These are phyloP conservation scores for Saccharomyces cerevisiae DNA, from an alignment of 805 yeast species.

Conservation along the genomic window DNA sequence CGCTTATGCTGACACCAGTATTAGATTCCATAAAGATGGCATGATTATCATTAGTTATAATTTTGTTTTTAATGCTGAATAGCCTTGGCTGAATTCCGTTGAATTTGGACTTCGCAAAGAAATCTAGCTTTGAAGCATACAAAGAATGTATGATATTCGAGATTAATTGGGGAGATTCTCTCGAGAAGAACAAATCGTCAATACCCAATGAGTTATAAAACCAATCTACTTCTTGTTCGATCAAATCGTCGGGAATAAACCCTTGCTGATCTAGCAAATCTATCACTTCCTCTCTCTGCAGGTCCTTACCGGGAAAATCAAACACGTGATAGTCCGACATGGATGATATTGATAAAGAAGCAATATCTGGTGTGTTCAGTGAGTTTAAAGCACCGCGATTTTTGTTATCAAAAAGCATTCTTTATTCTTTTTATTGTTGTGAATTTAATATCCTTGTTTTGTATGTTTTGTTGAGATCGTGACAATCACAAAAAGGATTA, in stretches of 20 bases:
- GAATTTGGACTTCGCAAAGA: slow-evolving; percentile 56
- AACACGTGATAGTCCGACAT: slow-evolving; percentile 62
- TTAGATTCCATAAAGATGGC: slow-evolving; percentile 84
- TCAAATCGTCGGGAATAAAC: slow-evolving; percentile 78
- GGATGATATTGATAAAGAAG: slow-evolving; percentile 36
- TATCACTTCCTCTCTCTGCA: slow-evolving; percentile 73
- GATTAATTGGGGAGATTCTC: slow-evolving; percentile 71
- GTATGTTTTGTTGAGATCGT: neutral
- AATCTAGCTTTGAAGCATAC: slow-evolving; percentile 88
- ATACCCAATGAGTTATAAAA: slow-evolving; percentile 82
- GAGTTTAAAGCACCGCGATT: neutral
- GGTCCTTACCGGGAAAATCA: slow-evolving; percentile 71
- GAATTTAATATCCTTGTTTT: neutral
- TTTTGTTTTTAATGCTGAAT: slow-evolving; percentile 66
- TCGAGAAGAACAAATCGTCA: slow-evolving; percentile 85
- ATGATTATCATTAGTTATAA: slow-evolving; percentile 66
- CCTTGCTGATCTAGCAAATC: slow-evolving; percentile 76
- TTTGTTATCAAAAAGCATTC: slow-evolving; percentile 2
- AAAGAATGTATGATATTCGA: slow-evolving; percentile 80
- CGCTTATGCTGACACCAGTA: slow-evolving; percentile 3
- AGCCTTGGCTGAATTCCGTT: slow-evolving; percentile 11
- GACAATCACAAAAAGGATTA: neutral
- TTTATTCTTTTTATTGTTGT: neutral
- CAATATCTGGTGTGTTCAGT: slow-evolving; percentile 30
- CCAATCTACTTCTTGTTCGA: slow-evolving; percentile 83